Conservation (phyloP, 345 rosid species). For the Leavenworthia alabamica region DNA sequence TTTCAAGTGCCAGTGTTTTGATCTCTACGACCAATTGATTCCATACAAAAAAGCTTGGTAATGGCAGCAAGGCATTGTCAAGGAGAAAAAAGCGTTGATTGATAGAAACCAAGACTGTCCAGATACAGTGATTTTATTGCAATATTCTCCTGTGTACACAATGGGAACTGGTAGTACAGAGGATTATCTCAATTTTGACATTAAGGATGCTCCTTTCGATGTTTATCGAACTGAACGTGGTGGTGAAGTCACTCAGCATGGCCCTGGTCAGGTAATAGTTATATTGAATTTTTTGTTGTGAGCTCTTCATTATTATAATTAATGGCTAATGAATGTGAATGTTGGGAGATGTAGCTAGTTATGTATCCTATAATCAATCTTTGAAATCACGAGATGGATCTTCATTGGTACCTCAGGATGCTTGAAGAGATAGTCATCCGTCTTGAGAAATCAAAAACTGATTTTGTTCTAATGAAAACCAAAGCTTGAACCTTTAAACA, state of each 20-base stretch:
- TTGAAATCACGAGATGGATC: conserved; percentile 86
- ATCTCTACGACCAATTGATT: conserved; percentile 54
- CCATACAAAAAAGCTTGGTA: conserved; percentile 68
- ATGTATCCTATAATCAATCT: conserved; percentile 86
- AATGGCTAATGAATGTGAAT: neutral
- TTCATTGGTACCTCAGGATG: conserved; percentile 89
- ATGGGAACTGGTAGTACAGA: conserved; percentile 62
- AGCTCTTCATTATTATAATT: neutral
- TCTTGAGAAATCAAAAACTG: too few relatives aligned
- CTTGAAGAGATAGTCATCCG: conserved; percentile 79
- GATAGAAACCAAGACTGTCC: conserved; percentile 54
- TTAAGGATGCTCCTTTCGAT: conserved; percentile 57
- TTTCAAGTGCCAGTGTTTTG: conserved; percentile 57
- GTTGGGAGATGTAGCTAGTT: conserved; percentile 50
- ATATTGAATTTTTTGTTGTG: conserved; percentile 3
- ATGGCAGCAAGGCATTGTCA: conserved; percentile 59
- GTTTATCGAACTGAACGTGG: conserved; percentile 78
- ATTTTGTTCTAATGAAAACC: too few relatives aligned
- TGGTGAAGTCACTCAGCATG: conserved; percentile 90
- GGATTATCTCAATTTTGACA: conserved; percentile 50
- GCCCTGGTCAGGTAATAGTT: conserved; percentile 82
- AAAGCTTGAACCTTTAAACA: too few relatives aligned
- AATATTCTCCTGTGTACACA: conserved; percentile 71
- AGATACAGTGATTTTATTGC: conserved; percentile 57
- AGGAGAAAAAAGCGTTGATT: conserved; percentile 49